Conservation (phyloP, 2,329 filamentous ascomycete genomes). For the Alternaria ethzedia region DNA sequence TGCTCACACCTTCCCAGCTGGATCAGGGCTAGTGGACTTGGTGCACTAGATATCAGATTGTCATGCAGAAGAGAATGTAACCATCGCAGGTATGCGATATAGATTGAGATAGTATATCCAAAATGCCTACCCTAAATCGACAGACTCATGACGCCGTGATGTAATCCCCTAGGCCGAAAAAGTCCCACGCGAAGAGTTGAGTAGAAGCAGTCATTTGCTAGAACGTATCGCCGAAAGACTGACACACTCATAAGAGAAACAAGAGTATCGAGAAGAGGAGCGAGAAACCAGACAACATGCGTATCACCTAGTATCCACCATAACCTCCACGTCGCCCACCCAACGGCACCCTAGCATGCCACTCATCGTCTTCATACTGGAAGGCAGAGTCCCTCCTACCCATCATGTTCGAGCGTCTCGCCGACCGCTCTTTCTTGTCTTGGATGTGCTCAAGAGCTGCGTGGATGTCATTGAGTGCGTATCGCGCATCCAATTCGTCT, state of each 20-base stretch:
- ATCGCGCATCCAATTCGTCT: background rate
- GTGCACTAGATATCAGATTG: too few species aligned
- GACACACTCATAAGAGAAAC: background rate
- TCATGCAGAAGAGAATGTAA: too few species aligned
- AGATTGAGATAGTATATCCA: too few species aligned
- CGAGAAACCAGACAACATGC: background rate
- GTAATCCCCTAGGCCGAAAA: too few species aligned
- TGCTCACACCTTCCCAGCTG: too few species aligned
- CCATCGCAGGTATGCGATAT: too few species aligned
- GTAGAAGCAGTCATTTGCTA: background rate
- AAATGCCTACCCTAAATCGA: too few species aligned
- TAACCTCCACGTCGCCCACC: background rate
- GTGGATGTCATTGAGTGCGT: constrained; percentile 1
- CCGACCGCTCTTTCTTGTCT: background rate
- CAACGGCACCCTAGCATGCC: background rate
- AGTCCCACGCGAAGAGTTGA: background rate
- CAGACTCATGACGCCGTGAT: too few species aligned
- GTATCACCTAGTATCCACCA: background rate
- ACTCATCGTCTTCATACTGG: constrained; percentile 12
- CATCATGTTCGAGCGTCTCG: background rate
- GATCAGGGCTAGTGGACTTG: too few species aligned
- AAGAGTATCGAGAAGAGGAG: background rate
- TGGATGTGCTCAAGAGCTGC: constrained; percentile 12
- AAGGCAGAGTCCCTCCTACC: background rate
- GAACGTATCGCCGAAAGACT: background rate